phyloP scores from a whole-genome alignment of 371 early-diverging fungal species.

The Mucor piriformis region DNA sequence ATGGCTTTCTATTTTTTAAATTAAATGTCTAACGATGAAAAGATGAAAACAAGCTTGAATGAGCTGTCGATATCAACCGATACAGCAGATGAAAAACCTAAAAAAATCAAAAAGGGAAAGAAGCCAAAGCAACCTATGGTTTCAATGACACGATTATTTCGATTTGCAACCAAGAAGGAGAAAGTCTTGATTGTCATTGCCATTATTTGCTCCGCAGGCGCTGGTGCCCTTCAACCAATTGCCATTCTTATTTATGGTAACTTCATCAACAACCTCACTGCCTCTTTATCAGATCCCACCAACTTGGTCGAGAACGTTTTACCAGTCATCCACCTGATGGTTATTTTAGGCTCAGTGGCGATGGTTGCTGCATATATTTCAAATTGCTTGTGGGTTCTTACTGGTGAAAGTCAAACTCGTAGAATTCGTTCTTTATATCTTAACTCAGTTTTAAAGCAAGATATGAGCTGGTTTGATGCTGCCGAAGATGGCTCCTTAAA shows the following conservation, averaged over 20 bases:
- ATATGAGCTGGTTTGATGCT: slow-evolving; percentile 86
- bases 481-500: slow-evolving; percentile 65
- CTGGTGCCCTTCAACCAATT: slow-evolving; percentile 45
- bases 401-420: slow-evolving; percentile 37
- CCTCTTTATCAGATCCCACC: slow-evolving; percentile 5
- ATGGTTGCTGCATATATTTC: slow-evolving; percentile 37
- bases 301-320: slow-evolving; percentile 19
- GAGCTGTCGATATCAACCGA: not conserved
- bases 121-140: slow-evolving; percentile 35
- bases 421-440: slow-evolving; percentile 57
- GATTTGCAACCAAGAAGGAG: slow-evolving; percentile 36
- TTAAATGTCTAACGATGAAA: not conserved
- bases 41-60: not conserved
- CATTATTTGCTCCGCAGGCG: slow-evolving; percentile 27
- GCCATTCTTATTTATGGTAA: slow-evolving; percentile 44
- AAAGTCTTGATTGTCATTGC: slow-evolving; percentile 31
- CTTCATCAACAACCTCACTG: slow-evolving; percentile 25
- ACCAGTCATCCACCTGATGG: slow-evolving; percentile 41
- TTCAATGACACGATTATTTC: slow-evolving; percentile 35
- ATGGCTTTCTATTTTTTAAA: not conserved
- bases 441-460: slow-evolving; percentile 77
- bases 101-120: slow-evolving; percentile 6
- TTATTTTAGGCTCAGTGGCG: slow-evolving; percentile 41
- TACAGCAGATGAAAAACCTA: not conserved
- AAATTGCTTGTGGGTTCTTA: slow-evolving; percentile 40